phyloP scores from a whole-genome alignment of 768 basidiomycete genomes.

The Leccinellum luteum region DNA sequence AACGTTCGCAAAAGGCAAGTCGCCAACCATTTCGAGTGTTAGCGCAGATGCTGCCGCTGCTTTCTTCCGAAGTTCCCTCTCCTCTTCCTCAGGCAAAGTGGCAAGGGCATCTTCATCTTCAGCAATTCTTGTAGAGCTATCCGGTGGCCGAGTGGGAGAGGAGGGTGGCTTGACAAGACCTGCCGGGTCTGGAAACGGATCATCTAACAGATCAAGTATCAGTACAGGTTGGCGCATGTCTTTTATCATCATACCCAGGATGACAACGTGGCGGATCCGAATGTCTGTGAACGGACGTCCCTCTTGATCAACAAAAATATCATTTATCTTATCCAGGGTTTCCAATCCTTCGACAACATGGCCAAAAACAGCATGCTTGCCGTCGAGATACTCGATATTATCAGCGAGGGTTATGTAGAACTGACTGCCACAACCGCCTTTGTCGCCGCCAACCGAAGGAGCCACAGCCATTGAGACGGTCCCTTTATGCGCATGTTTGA shows the following conservation, averaged over 20 bases:
- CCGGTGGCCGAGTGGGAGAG: conserved; percentile 78
- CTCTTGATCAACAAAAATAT: conserved; percentile 84
- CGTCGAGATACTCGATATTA: conserved; percentile 92
- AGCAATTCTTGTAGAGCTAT: conserved; percentile 84
- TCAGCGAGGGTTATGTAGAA: conserved; percentile 95
- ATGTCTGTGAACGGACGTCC: conserved; percentile 93
- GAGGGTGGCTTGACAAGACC: conserved; percentile 70
- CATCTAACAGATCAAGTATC: conserved; percentile 54
- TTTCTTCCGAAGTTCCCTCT: conserved; percentile 74
- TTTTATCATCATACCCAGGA: conserved; percentile 61
- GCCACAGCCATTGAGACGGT: conserved; percentile 98
- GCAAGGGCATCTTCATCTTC: conserved; percentile 92
- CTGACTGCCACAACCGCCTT: conserved; percentile 88
- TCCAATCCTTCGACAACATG: conserved; percentile 94
- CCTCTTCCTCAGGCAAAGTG: conserved; percentile 84
- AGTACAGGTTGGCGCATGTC: conserved; percentile 1
- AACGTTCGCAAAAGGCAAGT: conserved; percentile 96
- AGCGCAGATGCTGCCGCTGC: conserved; percentile 92
- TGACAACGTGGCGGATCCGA: conserved; percentile 91
- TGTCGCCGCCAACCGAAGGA: conserved; percentile 63
- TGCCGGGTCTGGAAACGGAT: conserved; percentile 89
- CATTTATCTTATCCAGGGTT: conserved; percentile 89
- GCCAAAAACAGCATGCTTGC: conserved; percentile 92
- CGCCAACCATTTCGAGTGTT: conserved; percentile 99
- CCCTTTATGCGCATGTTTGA: conserved; percentile 83